These are phyloP conservation scores for Passiflora organensis DNA, from an alignment of 345 rosid species.

Conservation along the genomic window DNA sequence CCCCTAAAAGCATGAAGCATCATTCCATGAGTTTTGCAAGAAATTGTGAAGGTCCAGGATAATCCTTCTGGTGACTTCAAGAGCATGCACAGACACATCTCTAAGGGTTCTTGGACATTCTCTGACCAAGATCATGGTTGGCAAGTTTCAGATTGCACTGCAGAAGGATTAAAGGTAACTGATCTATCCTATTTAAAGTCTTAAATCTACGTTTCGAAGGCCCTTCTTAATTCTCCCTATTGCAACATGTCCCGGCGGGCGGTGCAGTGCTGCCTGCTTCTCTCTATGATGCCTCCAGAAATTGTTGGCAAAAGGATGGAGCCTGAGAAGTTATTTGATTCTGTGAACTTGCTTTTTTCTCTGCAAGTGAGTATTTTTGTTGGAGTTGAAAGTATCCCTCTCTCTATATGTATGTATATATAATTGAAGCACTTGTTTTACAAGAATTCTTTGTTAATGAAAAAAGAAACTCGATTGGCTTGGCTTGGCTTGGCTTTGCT, in stretches of 20 bases:
- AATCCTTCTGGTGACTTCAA: conserved; percentile 40
- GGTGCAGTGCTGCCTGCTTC: conserved; percentile 52
- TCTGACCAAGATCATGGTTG: conserved; percentile 47
- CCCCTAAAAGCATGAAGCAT: too few relatives aligned
- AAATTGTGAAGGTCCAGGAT: conserved; percentile 24
- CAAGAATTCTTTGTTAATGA: too few relatives aligned
- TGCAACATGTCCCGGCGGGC: too few relatives aligned
- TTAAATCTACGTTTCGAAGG: too few relatives aligned
- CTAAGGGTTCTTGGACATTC: conserved; percentile 53
- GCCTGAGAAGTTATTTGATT: conserved; percentile 41
- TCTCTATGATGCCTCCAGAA: conserved; percentile 66
- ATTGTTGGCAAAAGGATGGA: conserved; percentile 58
- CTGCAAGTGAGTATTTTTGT: conserved; percentile 35
- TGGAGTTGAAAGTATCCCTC: background rate
- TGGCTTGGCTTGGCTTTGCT: too few relatives aligned
- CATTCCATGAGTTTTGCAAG: too few relatives aligned
- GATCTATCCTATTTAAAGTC: too few relatives aligned
- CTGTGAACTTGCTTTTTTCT: conserved; percentile 56
- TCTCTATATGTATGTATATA: too few relatives aligned
- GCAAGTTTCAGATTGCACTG: conserved; percentile 50
- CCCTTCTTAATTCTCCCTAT: too few relatives aligned
- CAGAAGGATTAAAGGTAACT: conserved; percentile 35
- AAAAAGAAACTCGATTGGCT: too few relatives aligned
- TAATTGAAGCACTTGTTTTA: too few relatives aligned
- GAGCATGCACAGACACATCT: conserved; percentile 36